Base-by-base conservation (phyloP, 1,284 basidiomycete species). In the Abortiporus biennis region DNA sequence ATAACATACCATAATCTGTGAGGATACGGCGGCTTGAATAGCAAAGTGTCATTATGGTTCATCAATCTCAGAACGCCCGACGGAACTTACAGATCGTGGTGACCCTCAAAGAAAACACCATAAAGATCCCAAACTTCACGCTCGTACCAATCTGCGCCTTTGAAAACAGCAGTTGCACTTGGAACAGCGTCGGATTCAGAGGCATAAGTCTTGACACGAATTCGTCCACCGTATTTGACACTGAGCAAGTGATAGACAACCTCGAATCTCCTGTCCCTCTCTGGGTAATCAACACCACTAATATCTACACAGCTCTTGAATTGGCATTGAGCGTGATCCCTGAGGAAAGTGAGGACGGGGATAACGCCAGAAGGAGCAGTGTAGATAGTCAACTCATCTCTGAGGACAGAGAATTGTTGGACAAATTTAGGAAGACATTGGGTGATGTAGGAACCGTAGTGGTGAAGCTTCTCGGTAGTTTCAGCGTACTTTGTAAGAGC, bases 61-160 rank as follows among this genome's bases (percentile, higher is more conserved):
- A n/a, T 29, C 8, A 29, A 29, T 9, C 8, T n/a, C 8, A 9
- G 27, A 29, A n/a, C 27, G 43, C 35, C 38, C 30, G 33, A 41
- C 34, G n/a, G 40, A 19, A 66, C 88, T 58, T 60, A 92, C 84
- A 99, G 74, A 65, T 99, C 96, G 12, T 95, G 96, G 68, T 99
- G 96, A 38, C 85, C 87, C 46, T 82, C 78, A 72, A 99, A 99
- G 74, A 95, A 97, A 45, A 99, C 90, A 44, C 96, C 96, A 62
- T 75, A 99, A 69, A 99, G 78, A 68, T 99, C 96, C 91, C 93
- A 99, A 24, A 92, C 85, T 66, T 99, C 96, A 48, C 96, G 80
- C 68, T 99, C 96, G 62, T 93, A 95, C 96, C 96, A 99, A 63
- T 99, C 92, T 16, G 96, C 95, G 40, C 93, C 92, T 45, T 80